These are phyloP conservation scores for Didymella sp. DNA, from an alignment of 2,329 filamentous ascomycete genomes.

Conservation along the genomic window DNA sequence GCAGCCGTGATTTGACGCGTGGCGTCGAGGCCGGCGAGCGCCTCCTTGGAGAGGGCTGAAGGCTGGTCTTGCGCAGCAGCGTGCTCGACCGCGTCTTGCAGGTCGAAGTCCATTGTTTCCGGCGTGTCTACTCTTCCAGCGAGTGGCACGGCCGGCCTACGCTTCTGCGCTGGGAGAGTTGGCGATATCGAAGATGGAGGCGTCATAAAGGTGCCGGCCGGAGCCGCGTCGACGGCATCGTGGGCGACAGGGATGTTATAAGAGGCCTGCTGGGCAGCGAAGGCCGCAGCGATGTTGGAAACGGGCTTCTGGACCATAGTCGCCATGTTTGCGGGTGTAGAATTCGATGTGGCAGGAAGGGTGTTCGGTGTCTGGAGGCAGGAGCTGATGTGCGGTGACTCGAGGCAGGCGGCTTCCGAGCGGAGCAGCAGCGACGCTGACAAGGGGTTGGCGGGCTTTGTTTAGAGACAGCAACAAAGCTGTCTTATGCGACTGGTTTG, in stretches of 20 bases:
- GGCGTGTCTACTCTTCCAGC: conserved; percentile 57
- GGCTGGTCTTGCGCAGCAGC: conserved; percentile 55
- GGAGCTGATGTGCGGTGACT: conserved; percentile 43
- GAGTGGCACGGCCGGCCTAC: conserved; percentile 61
- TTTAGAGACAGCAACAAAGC: conserved; percentile 29
- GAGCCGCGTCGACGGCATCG: conserved; percentile 37
- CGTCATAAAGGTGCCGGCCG: conserved; percentile 71
- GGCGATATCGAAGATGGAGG: conserved; percentile 96
- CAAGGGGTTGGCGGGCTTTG: conserved; percentile 4
- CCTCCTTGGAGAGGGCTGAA: conserved; percentile 56
- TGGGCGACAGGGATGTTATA: conserved; percentile 37
- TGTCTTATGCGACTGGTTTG: conserved; percentile 28
- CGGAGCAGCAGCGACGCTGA: conserved; percentile 25
- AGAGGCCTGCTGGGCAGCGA: conserved; percentile 42
- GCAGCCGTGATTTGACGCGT: conserved; percentile 82
- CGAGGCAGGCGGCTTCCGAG: conserved; percentile 36
- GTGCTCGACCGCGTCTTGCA: conserved; percentile 71
- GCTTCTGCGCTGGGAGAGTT: conserved; percentile 79
- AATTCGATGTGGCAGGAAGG: not conserved
- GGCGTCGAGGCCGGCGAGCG: conserved; percentile 68
- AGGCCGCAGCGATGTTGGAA: conserved; percentile 52
- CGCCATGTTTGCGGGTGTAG: conserved; percentile 43
- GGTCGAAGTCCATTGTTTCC: conserved; percentile 80
- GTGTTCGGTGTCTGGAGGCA: conserved; percentile 15
- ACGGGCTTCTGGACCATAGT: conserved; percentile 44